phyloP scores from a whole-genome alignment of 225 moss, liverwort and hornwort genomes.

The Marchantia paleacea region DNA sequence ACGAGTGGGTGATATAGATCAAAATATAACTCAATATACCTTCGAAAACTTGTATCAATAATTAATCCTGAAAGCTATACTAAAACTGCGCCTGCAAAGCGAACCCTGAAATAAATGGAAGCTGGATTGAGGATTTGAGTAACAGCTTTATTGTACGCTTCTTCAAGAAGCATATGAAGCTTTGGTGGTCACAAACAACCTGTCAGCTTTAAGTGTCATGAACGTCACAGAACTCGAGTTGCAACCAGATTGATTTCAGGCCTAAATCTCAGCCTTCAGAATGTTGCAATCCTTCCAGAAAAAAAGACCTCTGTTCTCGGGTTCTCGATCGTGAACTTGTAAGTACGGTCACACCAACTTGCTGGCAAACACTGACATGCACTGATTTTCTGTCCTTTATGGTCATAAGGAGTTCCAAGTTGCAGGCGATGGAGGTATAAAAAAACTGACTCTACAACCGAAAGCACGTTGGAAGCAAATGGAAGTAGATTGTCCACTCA shows the following conservation, averaged over 20 bases:
- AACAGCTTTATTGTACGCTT: background rate
- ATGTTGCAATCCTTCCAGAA: background rate
- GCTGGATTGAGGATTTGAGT: background rate
- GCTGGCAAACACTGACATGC: background rate
- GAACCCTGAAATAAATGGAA: background rate
- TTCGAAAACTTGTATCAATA: background rate
- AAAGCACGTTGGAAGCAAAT: background rate
- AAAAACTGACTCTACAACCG: background rate
- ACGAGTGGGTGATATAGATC: background rate
- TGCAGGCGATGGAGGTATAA: background rate
- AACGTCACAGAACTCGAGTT: too few relatives aligned
- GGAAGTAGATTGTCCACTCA: slow-evolving; percentile 19
- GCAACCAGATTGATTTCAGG: background rate
- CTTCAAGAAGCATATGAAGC: background rate
- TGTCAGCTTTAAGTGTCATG: background rate
- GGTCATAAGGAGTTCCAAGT: background rate
- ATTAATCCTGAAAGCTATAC: background rate
- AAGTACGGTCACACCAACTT: background rate
- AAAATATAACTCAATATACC: background rate
- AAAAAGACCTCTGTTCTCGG: background rate
- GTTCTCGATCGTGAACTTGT: background rate
- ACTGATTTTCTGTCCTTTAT: too few relatives aligned
- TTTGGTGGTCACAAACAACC: background rate
- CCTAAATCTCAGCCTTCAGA: background rate
- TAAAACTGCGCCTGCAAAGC: background rate